phyloP scores from a whole-genome alignment of 768 basidiomycete genomes.

The Boletus fagicola region DNA sequence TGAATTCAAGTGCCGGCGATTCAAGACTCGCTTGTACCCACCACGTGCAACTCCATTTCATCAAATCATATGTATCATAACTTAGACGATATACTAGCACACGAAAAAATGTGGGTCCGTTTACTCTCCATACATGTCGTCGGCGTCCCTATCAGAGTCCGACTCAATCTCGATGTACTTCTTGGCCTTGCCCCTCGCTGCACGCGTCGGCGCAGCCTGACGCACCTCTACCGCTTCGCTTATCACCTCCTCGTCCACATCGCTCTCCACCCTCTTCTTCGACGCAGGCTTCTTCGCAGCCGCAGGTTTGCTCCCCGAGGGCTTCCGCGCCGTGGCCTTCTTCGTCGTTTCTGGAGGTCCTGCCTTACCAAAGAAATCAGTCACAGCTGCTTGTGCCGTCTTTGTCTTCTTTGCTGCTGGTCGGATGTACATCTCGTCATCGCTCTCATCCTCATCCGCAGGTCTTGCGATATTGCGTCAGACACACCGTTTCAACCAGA shows the following conservation, averaged over 20 bases:
- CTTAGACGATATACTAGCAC: neutral
- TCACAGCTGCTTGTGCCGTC: conserved; percentile 38
- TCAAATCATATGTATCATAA: neutral
- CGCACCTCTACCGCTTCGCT: conserved; percentile 46
- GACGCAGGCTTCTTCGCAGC: conserved; percentile 50
- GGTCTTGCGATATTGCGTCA: conserved; percentile 28
- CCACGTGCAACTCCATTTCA: conserved; percentile 13
- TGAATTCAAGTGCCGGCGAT: neutral
- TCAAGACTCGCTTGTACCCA: conserved; percentile 10
- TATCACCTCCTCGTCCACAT: conserved; percentile 44
- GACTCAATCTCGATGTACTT: conserved; percentile 63
- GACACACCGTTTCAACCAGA: conserved; percentile 4
- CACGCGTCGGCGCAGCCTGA: conserved; percentile 43
- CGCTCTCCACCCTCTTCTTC: conserved; percentile 40
- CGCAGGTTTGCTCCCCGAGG: conserved; percentile 59
- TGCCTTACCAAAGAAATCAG: conserved; percentile 60
- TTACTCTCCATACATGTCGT: conserved; percentile 46
- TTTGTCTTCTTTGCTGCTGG: conserved; percentile 42
- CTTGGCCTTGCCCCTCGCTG: conserved; percentile 50
- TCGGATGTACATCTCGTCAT: conserved; percentile 43
- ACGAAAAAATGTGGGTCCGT: too few relatives aligned
- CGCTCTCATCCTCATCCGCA: conserved; percentile 36
- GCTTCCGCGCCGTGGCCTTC: conserved; percentile 44
- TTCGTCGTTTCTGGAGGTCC: conserved; percentile 38
- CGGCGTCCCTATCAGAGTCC: conserved; percentile 41